Evolutionary conservation across 148 eudicot genomes (phyloP).

Genomic region (Cornus controversa): DNA sequence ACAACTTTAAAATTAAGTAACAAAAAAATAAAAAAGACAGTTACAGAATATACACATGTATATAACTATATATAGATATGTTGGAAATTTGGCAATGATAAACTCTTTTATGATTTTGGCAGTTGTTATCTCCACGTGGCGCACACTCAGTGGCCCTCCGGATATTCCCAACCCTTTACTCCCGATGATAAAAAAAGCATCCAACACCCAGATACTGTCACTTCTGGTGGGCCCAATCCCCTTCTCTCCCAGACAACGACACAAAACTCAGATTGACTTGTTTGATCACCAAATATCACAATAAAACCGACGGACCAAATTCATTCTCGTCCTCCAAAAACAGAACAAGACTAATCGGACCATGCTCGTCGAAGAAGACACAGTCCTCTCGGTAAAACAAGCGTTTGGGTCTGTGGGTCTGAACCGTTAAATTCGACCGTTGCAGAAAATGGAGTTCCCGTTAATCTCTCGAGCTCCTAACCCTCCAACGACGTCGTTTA

Average conservation of each 20-base stretch:
- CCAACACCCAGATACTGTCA: too few relatives aligned
- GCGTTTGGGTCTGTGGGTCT: neutral
- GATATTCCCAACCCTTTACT: conserved; percentile 10
- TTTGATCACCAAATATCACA: too few relatives aligned
- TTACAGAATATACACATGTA: too few relatives aligned
- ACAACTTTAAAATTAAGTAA: too few relatives aligned
- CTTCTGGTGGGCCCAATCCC: too few relatives aligned
- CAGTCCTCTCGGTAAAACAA: neutral
- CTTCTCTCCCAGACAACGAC: neutral
- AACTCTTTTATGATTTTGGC: neutral
- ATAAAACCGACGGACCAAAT: conserved; percentile 17
- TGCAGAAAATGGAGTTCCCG: conserved; percentile 53
- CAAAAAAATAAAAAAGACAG: too few relatives aligned
- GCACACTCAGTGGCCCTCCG: neutral
- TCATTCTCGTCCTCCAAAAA: neutral
- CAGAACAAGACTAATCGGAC: neutral
- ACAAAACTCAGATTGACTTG: too few relatives aligned
- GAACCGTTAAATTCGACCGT: neutral
- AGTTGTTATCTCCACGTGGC: conserved; percentile 22
- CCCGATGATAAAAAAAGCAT: neutral
- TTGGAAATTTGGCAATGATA: neutral
- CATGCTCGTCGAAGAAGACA: conserved; percentile 8
- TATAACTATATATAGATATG: too few relatives aligned
- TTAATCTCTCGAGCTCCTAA: conserved; percentile 50
- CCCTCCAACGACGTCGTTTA: conserved; percentile 51